These are phyloP conservation scores for Viridothelium virens DNA, from an alignment of 495 filamentous ascomycete genomes.

Conservation along the genomic window DNA sequence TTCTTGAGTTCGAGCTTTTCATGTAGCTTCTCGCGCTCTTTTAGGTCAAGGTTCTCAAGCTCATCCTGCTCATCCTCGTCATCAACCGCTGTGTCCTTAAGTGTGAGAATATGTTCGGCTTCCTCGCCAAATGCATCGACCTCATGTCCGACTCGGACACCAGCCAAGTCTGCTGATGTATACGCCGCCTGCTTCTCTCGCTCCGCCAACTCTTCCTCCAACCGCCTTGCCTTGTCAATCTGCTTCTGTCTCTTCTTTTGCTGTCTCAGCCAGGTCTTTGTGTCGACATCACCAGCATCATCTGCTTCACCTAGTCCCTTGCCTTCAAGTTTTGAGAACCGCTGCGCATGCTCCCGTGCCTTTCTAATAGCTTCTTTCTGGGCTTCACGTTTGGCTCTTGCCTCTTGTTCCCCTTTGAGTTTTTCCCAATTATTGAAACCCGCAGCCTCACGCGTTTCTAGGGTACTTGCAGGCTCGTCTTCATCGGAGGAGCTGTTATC, in stretches of 20 bases:
- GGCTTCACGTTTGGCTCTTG: conserved; percentile 70
- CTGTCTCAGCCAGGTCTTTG: conserved; percentile 73
- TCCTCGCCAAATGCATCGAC: conserved; percentile 63
- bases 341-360: conserved; percentile 72
- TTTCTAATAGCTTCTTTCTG: conserved; percentile 75
- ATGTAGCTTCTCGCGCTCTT: conserved; percentile 66
- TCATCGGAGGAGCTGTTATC: conserved; percentile 41
- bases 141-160: conserved; percentile 86
- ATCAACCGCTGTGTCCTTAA: conserved; percentile 82
- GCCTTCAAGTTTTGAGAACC: conserved; percentile 67
- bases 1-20: conserved; percentile 83
- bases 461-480: conserved; percentile 62
- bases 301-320: conserved; percentile 69
- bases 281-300: conserved; percentile 61
- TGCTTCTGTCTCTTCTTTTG: conserved; percentile 89
- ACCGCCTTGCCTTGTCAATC: conserved; percentile 67
- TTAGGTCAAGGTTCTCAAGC: conserved; percentile 72
- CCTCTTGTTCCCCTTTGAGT: conserved; percentile 51
- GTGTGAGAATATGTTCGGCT: conserved; percentile 74
- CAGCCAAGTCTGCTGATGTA: conserved; percentile 74
- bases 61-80: conserved; percentile 89
- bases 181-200: conserved; percentile 53
- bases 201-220: conserved; percentile 67
- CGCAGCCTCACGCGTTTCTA: conserved; percentile 71
- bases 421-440: conserved; percentile 68